A percentile compares a stretch with the other conserved stretches of the same genome.
Evolutionary conservation across 305 asterid species (phyloP).

Genomic region (Fraxinus dipetala): DNA sequence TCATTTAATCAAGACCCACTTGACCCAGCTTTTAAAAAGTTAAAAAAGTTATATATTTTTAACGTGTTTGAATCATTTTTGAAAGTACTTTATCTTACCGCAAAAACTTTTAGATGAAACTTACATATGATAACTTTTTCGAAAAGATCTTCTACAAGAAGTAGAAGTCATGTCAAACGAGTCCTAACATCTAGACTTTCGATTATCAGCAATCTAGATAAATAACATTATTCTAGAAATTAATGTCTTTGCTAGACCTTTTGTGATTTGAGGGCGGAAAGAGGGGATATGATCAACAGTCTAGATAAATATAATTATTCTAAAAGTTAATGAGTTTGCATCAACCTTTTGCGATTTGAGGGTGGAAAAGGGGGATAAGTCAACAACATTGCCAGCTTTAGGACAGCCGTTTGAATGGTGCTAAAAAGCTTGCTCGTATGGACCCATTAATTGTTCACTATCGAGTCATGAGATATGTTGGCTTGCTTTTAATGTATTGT

Average conservation of each 20-base stretch:
- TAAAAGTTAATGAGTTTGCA: neutral
- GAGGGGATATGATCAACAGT: neutral
- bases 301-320: too few species aligned
- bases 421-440: slow-evolving; percentile 27
- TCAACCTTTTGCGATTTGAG: neutral
- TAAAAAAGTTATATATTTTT: neutral
- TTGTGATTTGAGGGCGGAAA: neutral
- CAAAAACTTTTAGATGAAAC: neutral
- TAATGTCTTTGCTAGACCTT: neutral
- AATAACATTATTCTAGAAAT: neutral
- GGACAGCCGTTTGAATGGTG: slow-evolving; percentile 27
- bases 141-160: neutral
- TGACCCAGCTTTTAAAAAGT: neutral
- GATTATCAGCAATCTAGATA: neutral
- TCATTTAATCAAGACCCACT: neutral
- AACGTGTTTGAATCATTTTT: neutral
- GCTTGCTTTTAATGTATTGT: slow-evolving; percentile 31
- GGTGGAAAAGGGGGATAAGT: slow-evolving; percentile 9
- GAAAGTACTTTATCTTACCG: neutral
- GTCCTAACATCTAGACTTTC: neutral
- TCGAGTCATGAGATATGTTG: slow-evolving; percentile 20
- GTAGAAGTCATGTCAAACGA: neutral
- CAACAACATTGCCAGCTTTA: slow-evolving; percentile 36
- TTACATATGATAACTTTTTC: neutral
- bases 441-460: slow-evolving; percentile 30